Evolutionary conservation across 371 early-diverging fungal species (phyloP).

Genomic region (Rhizopus microsporus): DNA sequence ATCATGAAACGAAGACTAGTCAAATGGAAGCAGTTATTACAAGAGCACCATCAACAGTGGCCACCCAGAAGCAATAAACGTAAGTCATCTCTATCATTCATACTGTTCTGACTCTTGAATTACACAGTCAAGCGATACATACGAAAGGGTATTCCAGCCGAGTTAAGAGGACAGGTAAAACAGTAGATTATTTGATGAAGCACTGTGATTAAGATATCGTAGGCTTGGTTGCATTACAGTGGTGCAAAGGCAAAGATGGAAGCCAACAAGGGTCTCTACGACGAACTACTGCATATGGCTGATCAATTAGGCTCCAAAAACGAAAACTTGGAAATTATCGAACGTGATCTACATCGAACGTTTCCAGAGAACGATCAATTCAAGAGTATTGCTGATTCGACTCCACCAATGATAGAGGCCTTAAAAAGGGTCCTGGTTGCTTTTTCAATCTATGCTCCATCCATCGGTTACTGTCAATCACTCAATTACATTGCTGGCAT

Average conservation of each 20-base stretch:
- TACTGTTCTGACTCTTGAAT: neutral
- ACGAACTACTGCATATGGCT: constrained; percentile 55
- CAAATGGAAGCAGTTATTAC: constrained; percentile 65
- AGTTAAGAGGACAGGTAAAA: constrained; percentile 70
- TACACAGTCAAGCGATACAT: constrained; percentile 73
- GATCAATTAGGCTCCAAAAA: constrained; percentile 51
- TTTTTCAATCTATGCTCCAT: constrained; percentile 62
- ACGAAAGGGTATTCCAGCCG: constrained; percentile 83
- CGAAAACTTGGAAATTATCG: constrained; percentile 76
- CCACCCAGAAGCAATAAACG: constrained; percentile 63
- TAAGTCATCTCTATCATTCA: constrained; percentile 23
- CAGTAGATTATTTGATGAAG: neutral
- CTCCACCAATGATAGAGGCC: constrained; percentile 58
- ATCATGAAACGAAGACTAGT: constrained; percentile 56
- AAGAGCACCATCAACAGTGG: constrained; percentile 56
- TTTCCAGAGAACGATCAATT: constrained; percentile 79
- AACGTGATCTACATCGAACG: constrained; percentile 85
- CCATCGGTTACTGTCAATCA: constrained; percentile 89
- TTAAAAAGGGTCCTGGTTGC: constrained; percentile 72
- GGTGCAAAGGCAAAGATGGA: constrained; percentile 72
- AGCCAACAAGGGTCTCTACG: constrained; percentile 66
- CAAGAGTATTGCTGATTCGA: constrained; percentile 13
- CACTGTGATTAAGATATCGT: neutral
- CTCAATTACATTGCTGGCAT: constrained; percentile 86
- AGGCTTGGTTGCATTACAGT: constrained; percentile 84